A percentile compares a stretch with the other conserved stretches of the same genome.
Evolutionary conservation across 2,329 filamentous ascomycete species (phyloP).

Genomic region (Alternaria brassicicola): DNA sequence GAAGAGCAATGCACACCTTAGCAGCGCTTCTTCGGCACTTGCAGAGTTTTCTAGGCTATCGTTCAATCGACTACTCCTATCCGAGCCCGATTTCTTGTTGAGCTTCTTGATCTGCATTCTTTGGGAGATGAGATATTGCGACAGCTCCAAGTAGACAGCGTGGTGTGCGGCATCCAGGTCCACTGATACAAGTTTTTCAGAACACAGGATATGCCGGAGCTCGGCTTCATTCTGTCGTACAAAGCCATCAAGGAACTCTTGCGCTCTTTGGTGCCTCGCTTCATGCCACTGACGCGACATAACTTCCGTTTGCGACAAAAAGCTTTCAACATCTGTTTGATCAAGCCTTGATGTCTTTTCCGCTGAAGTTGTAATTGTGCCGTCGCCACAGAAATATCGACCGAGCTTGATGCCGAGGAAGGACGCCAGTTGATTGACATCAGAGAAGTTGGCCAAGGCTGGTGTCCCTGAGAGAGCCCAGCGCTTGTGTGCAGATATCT

Average conservation of each 20-base stretch:
- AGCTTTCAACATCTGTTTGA: slow-evolving; percentile 58
- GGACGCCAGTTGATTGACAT: slow-evolving; percentile 64
- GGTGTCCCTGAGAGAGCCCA: slow-evolving; percentile 71
- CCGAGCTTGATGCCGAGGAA: slow-evolving; percentile 64
- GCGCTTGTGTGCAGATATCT: slow-evolving; percentile 57
- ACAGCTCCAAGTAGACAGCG: slow-evolving; percentile 61
- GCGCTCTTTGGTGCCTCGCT: slow-evolving; percentile 58
- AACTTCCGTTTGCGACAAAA: slow-evolving; percentile 58
- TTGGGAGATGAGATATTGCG: slow-evolving; percentile 59
- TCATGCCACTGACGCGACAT: slow-evolving; percentile 60
- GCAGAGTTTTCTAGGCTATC: slow-evolving; percentile 54
- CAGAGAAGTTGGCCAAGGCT: slow-evolving; percentile 61
- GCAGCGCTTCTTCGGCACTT: slow-evolving; percentile 60
- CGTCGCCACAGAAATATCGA: slow-evolving; percentile 57
- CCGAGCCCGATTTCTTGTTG: slow-evolving; percentile 44
- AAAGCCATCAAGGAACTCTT: slow-evolving; percentile 62
- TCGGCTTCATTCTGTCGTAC: slow-evolving; percentile 52
- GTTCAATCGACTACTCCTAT: slow-evolving; percentile 51
- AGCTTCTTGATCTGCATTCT: slow-evolving; percentile 56
- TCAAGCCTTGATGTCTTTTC: slow-evolving; percentile 50
- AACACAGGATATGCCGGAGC: slow-evolving; percentile 48
- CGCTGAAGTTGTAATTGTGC: slow-evolving; percentile 54
- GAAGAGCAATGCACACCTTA: slow-evolving; percentile 50
- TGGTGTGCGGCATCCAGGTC: slow-evolving; percentile 56
- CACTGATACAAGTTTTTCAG: slow-evolving; percentile 54